These are phyloP conservation scores for Suillus cothurnatus DNA, from an alignment of 768 basidiomycete genomes.

Conservation along the genomic window DNA sequence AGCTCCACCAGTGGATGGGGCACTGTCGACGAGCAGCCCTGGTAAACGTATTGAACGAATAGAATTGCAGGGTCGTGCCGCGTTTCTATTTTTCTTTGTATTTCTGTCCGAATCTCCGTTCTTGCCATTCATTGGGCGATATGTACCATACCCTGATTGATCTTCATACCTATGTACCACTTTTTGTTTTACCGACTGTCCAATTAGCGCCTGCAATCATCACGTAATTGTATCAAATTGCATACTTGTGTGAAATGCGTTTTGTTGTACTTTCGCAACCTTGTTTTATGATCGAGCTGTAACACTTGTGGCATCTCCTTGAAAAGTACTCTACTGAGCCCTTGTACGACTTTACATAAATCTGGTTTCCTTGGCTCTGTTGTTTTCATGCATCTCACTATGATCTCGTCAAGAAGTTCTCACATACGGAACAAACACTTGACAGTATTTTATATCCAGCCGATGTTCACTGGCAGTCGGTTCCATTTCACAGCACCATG, in stretches of 20 bases:
- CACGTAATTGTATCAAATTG: background rate
- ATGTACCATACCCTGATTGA: background rate
- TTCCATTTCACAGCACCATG: background rate
- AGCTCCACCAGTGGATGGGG: constrained; percentile 32
- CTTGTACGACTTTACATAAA: background rate
- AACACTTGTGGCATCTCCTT: background rate
- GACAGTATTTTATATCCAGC: background rate
- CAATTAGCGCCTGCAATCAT: background rate
- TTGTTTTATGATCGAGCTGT: background rate
- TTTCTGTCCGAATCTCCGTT: background rate
- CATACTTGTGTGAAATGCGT: background rate
- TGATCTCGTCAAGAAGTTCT: background rate
- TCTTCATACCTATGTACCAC: background rate
- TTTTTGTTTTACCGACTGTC: background rate
- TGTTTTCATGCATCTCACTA: background rate
- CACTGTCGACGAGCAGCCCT: constrained; percentile 22
- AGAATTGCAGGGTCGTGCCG: too few relatives aligned
- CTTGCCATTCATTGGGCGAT: background rate
- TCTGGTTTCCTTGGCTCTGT: constrained; percentile 1
- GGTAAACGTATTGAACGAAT: constrained; percentile 14
- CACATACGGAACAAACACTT: background rate
- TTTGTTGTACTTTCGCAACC: background rate
- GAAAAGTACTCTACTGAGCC: too few relatives aligned
- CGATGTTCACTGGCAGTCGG: background rate
- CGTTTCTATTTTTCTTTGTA: background rate